Base-by-base conservation (phyloP, 345 rosid genomes). In the Euphorbia tirucalli region DNA sequence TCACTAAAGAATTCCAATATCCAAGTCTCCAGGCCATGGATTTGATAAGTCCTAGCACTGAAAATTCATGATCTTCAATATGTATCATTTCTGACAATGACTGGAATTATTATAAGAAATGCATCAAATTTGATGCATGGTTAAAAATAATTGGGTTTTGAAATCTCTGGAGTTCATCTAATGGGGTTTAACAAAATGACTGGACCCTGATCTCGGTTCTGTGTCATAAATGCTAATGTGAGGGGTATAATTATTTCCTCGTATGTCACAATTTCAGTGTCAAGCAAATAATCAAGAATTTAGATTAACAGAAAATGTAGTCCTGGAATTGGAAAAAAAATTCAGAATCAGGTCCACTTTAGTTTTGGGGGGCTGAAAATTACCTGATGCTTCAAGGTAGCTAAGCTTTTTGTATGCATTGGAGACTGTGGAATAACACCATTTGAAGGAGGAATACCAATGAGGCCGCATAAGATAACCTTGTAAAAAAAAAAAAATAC, bases 401-500 rank as follows among this genome's bases (percentile, higher is more conserved):
- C 95, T 79, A 94, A 83, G 87, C 95, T 87, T 70, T 94, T 94
- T 10, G 98, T 94, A 73, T 94, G 98, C 98, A 94, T 94, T 46
- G 98, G 98, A 56, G 98, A 94, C 71, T 94, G 97, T 11, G 98
- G 98, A 69, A 94, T 92, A 66, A 94, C 98, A 68, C 98, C 98
- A 76, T 94, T 94, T 55, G 98, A 87, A 61, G 98, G 97, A 31
- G 98, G 98, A 66, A 94, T 89, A 77, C 97, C 98, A 70, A 94
- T 82, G 57, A 94, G 92, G 67, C 98, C 98, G 35, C 98, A 92
- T 64, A 94, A 54, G 58, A 94, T 84, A 56, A 89, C 89, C 98
- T 94, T 81, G 11, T 49, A n/a, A n/a, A n/a, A n/a, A 49, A 75
- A 52, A 37, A 25, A 54, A 71, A 71, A 15, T 28, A 19, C 60